phyloP scores from a whole-genome alignment of 2,329 filamentous ascomycete genomes.

The Didymella keratinophila region DNA sequence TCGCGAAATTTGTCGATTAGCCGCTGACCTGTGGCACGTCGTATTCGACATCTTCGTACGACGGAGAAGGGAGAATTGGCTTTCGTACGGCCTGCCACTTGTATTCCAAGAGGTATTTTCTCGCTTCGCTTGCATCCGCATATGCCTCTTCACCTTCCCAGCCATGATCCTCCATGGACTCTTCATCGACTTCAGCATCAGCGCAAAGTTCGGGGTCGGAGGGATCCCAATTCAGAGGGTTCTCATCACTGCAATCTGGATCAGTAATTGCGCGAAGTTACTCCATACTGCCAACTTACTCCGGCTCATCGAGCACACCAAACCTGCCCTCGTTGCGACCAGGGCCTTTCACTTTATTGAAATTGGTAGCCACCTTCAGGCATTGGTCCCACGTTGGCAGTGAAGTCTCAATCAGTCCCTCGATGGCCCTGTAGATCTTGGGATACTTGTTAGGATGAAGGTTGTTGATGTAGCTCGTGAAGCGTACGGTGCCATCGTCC shows the following conservation, averaged over 20 bases:
- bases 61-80: background rate
- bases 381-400: constrained; percentile 4
- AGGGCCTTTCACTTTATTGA: background rate
- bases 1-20: background rate
- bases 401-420: background rate
- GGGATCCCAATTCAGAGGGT: background rate
- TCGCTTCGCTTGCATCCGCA: background rate
- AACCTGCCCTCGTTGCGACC: constrained; percentile 1
- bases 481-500: background rate
- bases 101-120: background rate
- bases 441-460: background rate
- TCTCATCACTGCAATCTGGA: background rate
- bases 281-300: background rate
- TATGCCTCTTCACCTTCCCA: background rate
- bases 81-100: background rate
- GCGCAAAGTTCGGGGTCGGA: background rate
- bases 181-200: background rate
- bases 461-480: background rate
- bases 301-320: background rate
- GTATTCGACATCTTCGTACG: background rate
- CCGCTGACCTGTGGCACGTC: background rate
- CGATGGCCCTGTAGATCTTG: background rate
- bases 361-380: background rate
- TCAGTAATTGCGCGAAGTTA: background rate
- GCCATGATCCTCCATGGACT: background rate